phyloP scores from a whole-genome alignment of 2,329 filamentous ascomycete genomes.

The Nemania sp. region DNA sequence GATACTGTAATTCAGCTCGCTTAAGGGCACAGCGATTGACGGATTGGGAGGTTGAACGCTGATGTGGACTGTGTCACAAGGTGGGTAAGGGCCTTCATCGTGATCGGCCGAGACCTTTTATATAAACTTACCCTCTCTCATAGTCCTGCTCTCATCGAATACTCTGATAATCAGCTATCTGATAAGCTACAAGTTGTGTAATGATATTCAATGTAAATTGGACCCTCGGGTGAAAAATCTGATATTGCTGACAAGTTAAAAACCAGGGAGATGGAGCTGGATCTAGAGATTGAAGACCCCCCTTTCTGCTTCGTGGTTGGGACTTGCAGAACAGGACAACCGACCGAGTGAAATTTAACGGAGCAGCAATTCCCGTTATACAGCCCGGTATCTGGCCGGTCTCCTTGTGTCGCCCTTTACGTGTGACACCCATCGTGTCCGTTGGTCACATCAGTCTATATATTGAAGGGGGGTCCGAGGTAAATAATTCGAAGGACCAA shows the following conservation, averaged over 20 bases:
- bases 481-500: background rate
- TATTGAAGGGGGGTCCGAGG: background rate
- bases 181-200: background rate
- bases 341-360: background rate
- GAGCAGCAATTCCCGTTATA: background rate
- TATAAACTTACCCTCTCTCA: background rate
- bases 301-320: background rate
- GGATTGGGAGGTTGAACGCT: background rate
- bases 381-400: background rate
- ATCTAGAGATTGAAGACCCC: background rate
- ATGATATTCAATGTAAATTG: too few relatives aligned
- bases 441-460: background rate
- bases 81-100: background rate
- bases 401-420: background rate
- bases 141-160: background rate
- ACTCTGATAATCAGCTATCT: too few relatives aligned
- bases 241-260: background rate
- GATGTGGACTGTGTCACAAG: conserved; percentile 2
- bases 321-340: background rate
- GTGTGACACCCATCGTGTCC: background rate
- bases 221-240: background rate
- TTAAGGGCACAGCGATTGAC: background rate
- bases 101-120: background rate
- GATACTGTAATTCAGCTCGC: background rate
- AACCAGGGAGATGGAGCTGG: background rate